These are phyloP conservation scores for Bathelium albidoporum DNA, from an alignment of 495 filamentous ascomycete genomes.

Conservation along the genomic window DNA sequence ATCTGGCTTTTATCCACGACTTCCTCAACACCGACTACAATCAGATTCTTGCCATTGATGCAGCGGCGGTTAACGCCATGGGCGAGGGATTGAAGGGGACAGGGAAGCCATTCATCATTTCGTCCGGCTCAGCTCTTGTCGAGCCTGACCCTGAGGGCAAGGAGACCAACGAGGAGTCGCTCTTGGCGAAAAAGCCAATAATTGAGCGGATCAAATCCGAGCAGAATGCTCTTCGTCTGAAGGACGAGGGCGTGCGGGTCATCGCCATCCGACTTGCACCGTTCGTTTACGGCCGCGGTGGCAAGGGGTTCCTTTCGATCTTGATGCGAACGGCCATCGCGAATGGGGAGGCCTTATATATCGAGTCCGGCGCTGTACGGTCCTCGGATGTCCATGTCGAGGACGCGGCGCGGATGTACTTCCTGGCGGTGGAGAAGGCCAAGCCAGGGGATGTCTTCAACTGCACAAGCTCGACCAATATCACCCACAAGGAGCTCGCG, in stretches of 20 bases:
- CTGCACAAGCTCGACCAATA: constrained; percentile 18
- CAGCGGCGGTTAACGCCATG: constrained; percentile 29
- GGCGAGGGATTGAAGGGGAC: constrained; percentile 24
- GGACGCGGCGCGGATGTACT: constrained; percentile 34
- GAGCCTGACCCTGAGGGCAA: constrained; percentile 24
- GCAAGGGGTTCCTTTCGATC: constrained; percentile 25
- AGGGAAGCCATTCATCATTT: constrained; percentile 30
- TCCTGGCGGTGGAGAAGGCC: constrained; percentile 29
- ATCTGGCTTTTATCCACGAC: constrained; percentile 27
- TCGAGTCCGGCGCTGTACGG: constrained; percentile 16
- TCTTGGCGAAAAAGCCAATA: constrained; percentile 15
- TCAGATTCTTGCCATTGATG: constrained; percentile 20
- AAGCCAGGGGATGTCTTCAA: constrained; percentile 28
- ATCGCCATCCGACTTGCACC: constrained; percentile 32
- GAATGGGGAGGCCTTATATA: constrained; percentile 19
- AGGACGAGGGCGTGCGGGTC: constrained; percentile 26
- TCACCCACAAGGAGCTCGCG: constrained; percentile 25
- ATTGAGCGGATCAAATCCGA: constrained; percentile 23
- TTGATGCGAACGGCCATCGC: constrained; percentile 20
- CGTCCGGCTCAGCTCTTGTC: constrained; percentile 27
- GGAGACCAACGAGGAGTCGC: constrained; percentile 30
- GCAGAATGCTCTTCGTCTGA: constrained; percentile 19
- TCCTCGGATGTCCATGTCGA: constrained; percentile 33
- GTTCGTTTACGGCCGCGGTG: constrained; percentile 36
- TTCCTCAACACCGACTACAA: constrained; percentile 10